Conservation (phyloP, 2,329 filamentous ascomycete genomes). For the Teratosphaeria zuluensis region DNA sequence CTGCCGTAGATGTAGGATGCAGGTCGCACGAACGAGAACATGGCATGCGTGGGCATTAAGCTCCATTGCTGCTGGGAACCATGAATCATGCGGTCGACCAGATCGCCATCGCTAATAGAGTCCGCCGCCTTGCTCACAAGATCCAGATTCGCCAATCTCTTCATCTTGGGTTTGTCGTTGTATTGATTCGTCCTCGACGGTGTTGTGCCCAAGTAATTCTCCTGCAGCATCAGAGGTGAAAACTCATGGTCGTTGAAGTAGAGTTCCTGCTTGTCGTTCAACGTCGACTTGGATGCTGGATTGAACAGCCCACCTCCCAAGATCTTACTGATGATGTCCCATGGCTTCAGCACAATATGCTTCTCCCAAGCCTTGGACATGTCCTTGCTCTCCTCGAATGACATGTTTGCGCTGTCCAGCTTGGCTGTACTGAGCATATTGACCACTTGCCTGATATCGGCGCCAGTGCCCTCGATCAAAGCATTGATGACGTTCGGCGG, state of each 20-base stretch:
- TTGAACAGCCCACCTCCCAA: slow-evolving; percentile 80
- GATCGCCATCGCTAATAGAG: slow-evolving; percentile 92
- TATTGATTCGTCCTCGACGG: slow-evolving; percentile 57
- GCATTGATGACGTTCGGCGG: slow-evolving; percentile 77
- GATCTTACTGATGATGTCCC: slow-evolving; percentile 95
- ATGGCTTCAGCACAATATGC: slow-evolving; percentile 89
- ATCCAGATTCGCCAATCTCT: slow-evolving; percentile 73
- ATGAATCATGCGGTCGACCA: slow-evolving; percentile 97
- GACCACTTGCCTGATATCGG: slow-evolving; percentile 94
- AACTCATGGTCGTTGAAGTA: slow-evolving; percentile 99
- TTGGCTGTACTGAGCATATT: slow-evolving; percentile 97
- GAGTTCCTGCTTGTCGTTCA: slow-evolving; percentile 96
- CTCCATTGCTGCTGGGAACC: slow-evolving; percentile 97
- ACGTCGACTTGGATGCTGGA: slow-evolving; percentile 67
- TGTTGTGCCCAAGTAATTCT: slow-evolving; percentile 85
- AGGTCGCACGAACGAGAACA: slow-evolving; percentile 89
- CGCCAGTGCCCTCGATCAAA: slow-evolving; percentile 87
- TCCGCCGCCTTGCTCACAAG: slow-evolving; percentile 79
- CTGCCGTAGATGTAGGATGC: slow-evolving; percentile 79
- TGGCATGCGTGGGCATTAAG: slow-evolving; percentile 89
- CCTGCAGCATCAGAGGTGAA: slow-evolving; percentile 93
- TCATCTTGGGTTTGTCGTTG: slow-evolving; percentile 49
- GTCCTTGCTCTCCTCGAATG: slow-evolving; percentile 75
- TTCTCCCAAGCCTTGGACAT: slow-evolving; percentile 99
- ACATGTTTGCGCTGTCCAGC: slow-evolving; percentile 69